Evolutionary conservation across 2,329 filamentous ascomycete genomes (phyloP).

Genomic region (Whalleya microplaca): DNA sequence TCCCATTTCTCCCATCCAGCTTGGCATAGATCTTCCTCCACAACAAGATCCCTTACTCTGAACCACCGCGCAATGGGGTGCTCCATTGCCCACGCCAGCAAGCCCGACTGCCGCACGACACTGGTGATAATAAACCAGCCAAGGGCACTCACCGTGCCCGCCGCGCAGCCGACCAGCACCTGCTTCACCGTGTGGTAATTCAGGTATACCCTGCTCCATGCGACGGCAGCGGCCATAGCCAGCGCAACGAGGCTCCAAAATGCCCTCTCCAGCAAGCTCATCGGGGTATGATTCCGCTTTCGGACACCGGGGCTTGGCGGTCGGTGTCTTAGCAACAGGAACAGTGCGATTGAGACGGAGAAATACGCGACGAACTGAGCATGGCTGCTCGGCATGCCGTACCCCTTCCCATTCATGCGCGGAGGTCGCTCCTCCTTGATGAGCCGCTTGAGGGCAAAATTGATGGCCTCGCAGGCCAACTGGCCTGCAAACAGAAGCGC

Average conservation of each 20-base stretch:
- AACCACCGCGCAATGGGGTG: constrained; percentile 66
- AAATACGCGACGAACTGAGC: constrained; percentile 95
- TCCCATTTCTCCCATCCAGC: constrained; percentile 96
- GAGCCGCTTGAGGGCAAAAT: constrained; percentile 85
- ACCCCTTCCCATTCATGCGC: constrained; percentile 87
- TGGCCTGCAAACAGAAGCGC: constrained; percentile 90
- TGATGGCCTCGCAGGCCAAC: constrained; percentile 86
- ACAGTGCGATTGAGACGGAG: constrained; percentile 80
- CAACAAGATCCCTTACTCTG: constrained; percentile 79
- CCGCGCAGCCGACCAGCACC: constrained; percentile 77
- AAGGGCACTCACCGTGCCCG: constrained; percentile 72
- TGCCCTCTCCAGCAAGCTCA: constrained; percentile 64
- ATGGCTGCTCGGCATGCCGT: constrained; percentile 95
- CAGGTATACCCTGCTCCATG: constrained; percentile 84
- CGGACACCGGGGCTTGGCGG: constrained; percentile 49
- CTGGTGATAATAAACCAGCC: constrained; percentile 79
- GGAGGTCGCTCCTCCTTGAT: constrained; percentile 90
- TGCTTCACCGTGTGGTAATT: constrained; percentile 90
- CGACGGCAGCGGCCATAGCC: constrained; percentile 68
- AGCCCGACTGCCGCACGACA: constrained; percentile 67
- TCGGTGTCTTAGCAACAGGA: constrained; percentile 79
- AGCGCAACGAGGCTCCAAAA: constrained; percentile 59
- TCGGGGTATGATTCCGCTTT: constrained; percentile 53
- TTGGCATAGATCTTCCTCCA: constrained; percentile 87
- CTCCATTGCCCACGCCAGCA: constrained; percentile 74